Base-by-base conservation (phyloP, 106 monocot species). In the Dendrobium huoshanense region DNA sequence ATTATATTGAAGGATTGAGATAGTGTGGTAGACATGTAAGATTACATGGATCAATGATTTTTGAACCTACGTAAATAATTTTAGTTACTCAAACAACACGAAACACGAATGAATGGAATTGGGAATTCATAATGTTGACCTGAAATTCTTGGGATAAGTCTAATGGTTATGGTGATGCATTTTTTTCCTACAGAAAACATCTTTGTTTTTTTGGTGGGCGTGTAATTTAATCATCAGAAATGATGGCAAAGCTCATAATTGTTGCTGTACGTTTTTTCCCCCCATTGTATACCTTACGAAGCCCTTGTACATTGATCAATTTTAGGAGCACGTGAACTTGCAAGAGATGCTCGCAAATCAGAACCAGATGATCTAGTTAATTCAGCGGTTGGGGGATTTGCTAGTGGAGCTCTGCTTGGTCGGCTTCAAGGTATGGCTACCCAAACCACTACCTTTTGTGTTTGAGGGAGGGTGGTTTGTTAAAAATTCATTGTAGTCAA, bases 321-420 rank as follows among this genome's bases (percentile, higher is more conserved):
- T 75, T 80, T 77, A 98, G 97, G 94, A 22, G 89, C 88, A 67
- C 92, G 97, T 55, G 97, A 98, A 91, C 79, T 98, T 84, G 91
- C 89, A 80, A 91, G 91, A 85, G 91, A 94, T 88, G 91, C 91
- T 78, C 92, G 94, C 45, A 77, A 79, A 68, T 85, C 97, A 58
- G 87, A 88, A 70, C 88, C 85, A 76, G 91, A 89, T 87, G 97
- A 98, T 75, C 87, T 95, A 17, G 75, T 95, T 15, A 95, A 92
- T 54, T 98, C 97, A 80, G 83, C 92, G 20, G 78, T 88, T 65
- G 98, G 95, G 22, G 98, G 98, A 42, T 73, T 95, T 68, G 72
- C 89, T 47, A 98, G 92, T 86, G 98, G 98, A 80, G 92, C 91
- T 84, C 33, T 98, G 81, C 89, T 95, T 77, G 98, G 98, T 9